Evolutionary conservation across 2,329 filamentous ascomycete species (phyloP).

Genomic region (Alternaria angustiovoidea): DNA sequence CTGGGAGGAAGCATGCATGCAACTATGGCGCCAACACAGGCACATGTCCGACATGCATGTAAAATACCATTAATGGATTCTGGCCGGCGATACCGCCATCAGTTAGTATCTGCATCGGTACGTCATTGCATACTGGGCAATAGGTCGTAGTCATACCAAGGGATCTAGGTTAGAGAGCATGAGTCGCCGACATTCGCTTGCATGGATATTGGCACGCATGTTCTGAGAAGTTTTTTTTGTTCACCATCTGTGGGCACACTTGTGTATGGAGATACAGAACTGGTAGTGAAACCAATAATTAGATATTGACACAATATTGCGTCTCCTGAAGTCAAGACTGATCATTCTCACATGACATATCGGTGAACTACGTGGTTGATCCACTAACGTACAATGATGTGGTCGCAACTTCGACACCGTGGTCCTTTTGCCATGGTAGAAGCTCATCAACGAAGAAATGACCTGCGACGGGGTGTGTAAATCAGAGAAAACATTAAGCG

Average conservation of each 20-base stretch:
- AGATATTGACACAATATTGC: neutral
- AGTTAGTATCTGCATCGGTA: neutral
- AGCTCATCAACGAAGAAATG: neutral
- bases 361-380: neutral
- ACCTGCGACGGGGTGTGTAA: conserved; percentile 18
- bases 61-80: neutral
- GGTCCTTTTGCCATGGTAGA: neutral
- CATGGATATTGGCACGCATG: neutral
- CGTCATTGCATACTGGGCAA: neutral
- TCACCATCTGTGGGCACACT: neutral
- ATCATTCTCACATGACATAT: neutral
- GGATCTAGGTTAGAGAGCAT: neutral
- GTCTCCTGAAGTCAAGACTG: neutral
- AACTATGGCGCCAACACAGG: neutral
- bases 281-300: neutral
- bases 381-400: neutral
- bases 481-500: conserved; percentile 5
- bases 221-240: neutral
- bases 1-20: neutral
- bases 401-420: neutral
- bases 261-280: neutral
- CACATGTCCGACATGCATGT: neutral
- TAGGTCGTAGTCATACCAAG: neutral
- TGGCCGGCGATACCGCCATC: neutral
- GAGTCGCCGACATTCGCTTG: neutral